Evolutionary conservation across 2,329 filamentous ascomycete genomes (phyloP).

Genomic region (Fusarium pseudoanthophilum): DNA sequence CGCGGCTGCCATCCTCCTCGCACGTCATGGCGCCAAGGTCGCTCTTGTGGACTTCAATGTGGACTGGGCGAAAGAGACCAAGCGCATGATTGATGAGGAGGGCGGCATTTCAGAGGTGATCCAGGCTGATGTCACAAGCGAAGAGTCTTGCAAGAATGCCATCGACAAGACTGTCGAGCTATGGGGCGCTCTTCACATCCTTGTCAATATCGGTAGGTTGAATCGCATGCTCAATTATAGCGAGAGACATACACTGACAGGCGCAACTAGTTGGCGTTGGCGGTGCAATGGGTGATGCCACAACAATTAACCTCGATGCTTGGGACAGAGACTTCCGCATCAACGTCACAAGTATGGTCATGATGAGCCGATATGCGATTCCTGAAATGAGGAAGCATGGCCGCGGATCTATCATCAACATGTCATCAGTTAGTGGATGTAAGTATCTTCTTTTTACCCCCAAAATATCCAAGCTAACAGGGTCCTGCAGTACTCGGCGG

Average conservation of each 20-base stretch:
- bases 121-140: slow-evolving; percentile 1
- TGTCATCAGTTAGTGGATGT: slow-evolving; percentile 9
- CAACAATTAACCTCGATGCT: slow-evolving; percentile 4
- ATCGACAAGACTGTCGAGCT: background rate
- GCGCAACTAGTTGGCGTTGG: background rate
- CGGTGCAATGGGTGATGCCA: slow-evolving; percentile 3
- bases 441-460: background rate
- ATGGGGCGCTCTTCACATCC: slow-evolving; percentile 8
- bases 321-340: slow-evolving; percentile 12
- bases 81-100: slow-evolving; percentile 9
- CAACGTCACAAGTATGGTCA: slow-evolving; percentile 12
- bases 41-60: slow-evolving; percentile 2
- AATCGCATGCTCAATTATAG: background rate
- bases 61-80: slow-evolving; percentile 4
- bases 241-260: background rate
- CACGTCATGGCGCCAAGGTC: slow-evolving; percentile 3
- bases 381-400: slow-evolving; percentile 12
- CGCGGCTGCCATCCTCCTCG: slow-evolving; percentile 4
- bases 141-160: slow-evolving; percentile 9
- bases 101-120: slow-evolving; percentile 7
- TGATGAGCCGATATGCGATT: slow-evolving; percentile 6
- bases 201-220: slow-evolving; percentile 7
- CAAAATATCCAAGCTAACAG: background rate
- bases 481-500: background rate
- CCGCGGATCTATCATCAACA: slow-evolving; percentile 2